Evolutionary conservation across 2,329 filamentous ascomycete species (phyloP), one percentile per base, ranked within the genome.

Genomic region (Botrytis aclada): DNA sequence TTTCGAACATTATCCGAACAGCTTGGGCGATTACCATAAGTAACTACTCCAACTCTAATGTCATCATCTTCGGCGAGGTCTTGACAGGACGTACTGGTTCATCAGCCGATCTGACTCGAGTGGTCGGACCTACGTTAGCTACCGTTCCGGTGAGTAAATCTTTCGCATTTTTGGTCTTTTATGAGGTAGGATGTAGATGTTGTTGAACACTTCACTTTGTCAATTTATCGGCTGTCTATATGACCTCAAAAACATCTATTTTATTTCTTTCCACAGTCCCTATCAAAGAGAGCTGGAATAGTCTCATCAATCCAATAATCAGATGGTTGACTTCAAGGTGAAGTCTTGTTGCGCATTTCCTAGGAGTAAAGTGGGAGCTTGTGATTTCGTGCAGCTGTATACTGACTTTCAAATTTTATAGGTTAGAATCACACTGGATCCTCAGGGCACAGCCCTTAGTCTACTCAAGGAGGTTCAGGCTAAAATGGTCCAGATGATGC

Each of bases 61-160:
- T 85, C 70, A 80, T 84, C 32, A 77, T 84, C 16, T 84, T 85
- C 74, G 84, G 84, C 8, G 82, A 83, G 75, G 84, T 83, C 1
- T 77, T 84, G 7, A 82, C 83, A 9, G 84, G 84, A 25, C 82
- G 84, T 54, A 82, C 82, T 1, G 80, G 81, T 56, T 77, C 83
- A 3, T 62, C 85, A 3, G 73, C 79, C 8, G 82, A 81, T 16
- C 81, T 84, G n/a, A 82, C 83, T 70, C 76, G 81, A 29, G 83
- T 85, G 62, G 81, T 83, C 70, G 84, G 84, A 1, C 84, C 84
- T 7, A 75, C 73, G 3, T 81, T 84, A 78, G 82, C 83, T 4
- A 85, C 83, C 1, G 79, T 85, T 4, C 84, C 84, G 9, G 79
- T 84, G 22, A 81, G 83, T 29, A 79, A 84, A 84, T 8, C 75